phyloP scores from a whole-genome alignment of 495 filamentous ascomycete species.

The Aspergillus coremiiformis region DNA sequence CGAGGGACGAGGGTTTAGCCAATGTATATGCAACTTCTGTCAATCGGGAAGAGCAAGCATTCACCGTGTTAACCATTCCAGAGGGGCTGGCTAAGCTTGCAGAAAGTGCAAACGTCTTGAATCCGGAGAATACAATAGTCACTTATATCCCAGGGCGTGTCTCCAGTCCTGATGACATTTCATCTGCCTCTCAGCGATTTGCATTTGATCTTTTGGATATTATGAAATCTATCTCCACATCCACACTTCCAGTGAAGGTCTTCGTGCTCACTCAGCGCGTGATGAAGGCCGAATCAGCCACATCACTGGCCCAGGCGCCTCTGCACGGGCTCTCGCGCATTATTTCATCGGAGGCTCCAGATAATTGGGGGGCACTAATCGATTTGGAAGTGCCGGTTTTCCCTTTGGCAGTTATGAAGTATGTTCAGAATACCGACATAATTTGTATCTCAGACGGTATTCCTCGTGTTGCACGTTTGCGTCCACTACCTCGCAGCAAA shows the following conservation, averaged over 20 bases:
- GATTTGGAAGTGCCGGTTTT: constrained; percentile 19
- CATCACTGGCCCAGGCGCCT: constrained; percentile 24
- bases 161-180: constrained; percentile 2
- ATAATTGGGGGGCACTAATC: constrained; percentile 29
- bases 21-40: neutral
- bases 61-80: neutral
- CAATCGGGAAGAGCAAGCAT: neutral
- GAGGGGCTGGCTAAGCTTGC: neutral
- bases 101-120: neutral
- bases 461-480: constrained; percentile 21
- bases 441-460: constrained; percentile 38
- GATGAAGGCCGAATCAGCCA: neutral
- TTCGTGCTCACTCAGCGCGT: neutral
- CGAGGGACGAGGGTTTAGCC: neutral
- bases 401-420: constrained; percentile 22
- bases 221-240: constrained; percentile 10
- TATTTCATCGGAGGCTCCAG: constrained; percentile 28
- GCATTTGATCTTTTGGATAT: constrained; percentile 16
- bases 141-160: constrained; percentile 15
- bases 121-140: constrained; percentile 7
- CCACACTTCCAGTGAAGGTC: neutral
- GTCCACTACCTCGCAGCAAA: constrained; percentile 16
- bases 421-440: constrained; percentile 28
- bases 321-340: constrained; percentile 30
- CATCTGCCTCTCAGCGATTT: neutral